Evolutionary conservation across 108 stramenopile species (phyloP).

Genomic region (Fragilaria crotonensis): DNA sequence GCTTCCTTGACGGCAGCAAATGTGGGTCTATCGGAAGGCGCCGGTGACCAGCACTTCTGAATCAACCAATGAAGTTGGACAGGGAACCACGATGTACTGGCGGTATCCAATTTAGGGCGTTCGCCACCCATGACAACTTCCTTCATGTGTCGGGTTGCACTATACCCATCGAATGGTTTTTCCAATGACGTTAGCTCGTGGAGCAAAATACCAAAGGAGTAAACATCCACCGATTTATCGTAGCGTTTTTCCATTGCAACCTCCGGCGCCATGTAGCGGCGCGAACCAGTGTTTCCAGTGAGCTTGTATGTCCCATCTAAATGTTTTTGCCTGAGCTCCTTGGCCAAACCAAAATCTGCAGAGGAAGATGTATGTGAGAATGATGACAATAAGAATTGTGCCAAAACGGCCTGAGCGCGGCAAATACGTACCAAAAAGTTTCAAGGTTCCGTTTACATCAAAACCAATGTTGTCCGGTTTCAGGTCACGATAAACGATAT

Average conservation of each 20-base stretch:
- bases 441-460: conserved; percentile 7
- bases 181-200: conserved; percentile 56
- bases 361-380: not conserved
- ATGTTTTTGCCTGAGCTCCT: conserved; percentile 35
- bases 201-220: conserved; percentile 62
- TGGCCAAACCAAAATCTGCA: conserved; percentile 62
- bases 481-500: conserved; percentile 63
- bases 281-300: conserved; percentile 52
- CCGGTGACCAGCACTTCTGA: conserved; percentile 42
- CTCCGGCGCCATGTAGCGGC: conserved; percentile 59
- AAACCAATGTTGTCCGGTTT: conserved; percentile 55
- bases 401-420: conserved; percentile 10
- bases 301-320: conserved; percentile 39
- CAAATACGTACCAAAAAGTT: conserved; percentile 9
- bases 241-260: conserved; percentile 40
- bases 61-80: conserved; percentile 38
- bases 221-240: conserved; percentile 58
- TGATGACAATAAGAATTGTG: conserved; percentile 15
- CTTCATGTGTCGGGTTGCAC: conserved; percentile 29
- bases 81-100: conserved; percentile 36
- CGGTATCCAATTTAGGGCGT: conserved; percentile 42
- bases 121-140: conserved; percentile 50
- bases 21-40: conserved; percentile 38
- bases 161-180: conserved; percentile 51
- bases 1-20: conserved; percentile 32